Evolutionary conservation across 345 rosid genomes (phyloP), one percentile per base, ranked within the genome.

Genomic region (Brassica rapa): DNA sequence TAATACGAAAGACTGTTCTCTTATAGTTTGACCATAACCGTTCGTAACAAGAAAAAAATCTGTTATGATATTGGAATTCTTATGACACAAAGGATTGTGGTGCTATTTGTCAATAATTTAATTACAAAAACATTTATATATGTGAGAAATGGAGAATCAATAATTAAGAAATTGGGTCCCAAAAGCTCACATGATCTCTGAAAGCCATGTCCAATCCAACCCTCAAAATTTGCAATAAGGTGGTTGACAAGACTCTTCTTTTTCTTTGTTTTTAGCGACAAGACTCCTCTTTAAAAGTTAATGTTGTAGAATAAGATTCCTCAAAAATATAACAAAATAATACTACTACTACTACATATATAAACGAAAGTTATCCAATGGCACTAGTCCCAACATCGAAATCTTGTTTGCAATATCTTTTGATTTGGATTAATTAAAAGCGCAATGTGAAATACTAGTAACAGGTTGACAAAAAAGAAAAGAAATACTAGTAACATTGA

Each of bases 171-270:
- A 61, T 80, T 86, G 92, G 85, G 77, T 41, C 82, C 84, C 69
- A 81, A 59, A 70, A 66, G 43, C 61, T 85, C 88, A 87, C 89
- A 84, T 84, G 88, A 51, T 62, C 61, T 19, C 62, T 49, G 75
- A 70, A 51, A 76, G 83, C 80, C 80, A 16, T 77, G 86, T 85
- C 86, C 84, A 87, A 82, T 84, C 84, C 79, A 83, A 80, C 74
- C 75, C 85, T 83, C 84, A 81, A 73, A 79, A 37, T 32, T 68
- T 78, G 73, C 78, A 80, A 80, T 68, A 79, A 61, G 63, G 37
- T 80, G 70, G 68, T 64, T 71, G 29, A 75, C 37, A 33, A 62
- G 71, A 70, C 84, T 74, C 24, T 61, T 24, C 63, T 62, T 8
- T 8, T 35, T 12, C 15, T 59, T 61, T 1, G 5, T 43, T 64